Percentiles rank a stretch among this genome's conserved stretches.
Conservation (phyloP, 2,329 filamentous ascomycete species). For the Daldinia sp. region DNA sequence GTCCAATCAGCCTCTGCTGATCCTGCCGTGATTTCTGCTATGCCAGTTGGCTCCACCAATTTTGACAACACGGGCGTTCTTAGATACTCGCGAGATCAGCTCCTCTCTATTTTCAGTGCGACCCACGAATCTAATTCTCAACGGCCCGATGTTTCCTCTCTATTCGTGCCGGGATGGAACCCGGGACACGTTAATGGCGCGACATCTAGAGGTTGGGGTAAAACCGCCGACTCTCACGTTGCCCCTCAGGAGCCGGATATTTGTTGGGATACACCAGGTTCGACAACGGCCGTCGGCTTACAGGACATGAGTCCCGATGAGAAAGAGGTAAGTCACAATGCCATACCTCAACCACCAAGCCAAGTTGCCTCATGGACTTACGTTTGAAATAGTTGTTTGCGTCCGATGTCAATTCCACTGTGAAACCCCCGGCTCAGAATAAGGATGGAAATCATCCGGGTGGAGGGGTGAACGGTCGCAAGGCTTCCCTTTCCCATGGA, state of each 20-base stretch:
- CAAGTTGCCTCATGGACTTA: constrained; percentile 38
- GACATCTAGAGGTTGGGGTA: constrained; percentile 75
- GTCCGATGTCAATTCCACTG: constrained; percentile 88
- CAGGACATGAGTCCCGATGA: constrained; percentile 72
- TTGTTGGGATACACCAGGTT: constrained; percentile 84
- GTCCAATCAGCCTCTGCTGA: constrained; percentile 43
- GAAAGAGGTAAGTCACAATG: constrained; percentile 60
- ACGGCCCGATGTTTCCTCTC: constrained; percentile 67
- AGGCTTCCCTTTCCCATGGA: constrained; percentile 81
- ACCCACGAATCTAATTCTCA: constrained; percentile 55
- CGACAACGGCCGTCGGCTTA: constrained; percentile 74
- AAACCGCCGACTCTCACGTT: constrained; percentile 76
- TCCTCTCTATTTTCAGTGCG: constrained; percentile 74
- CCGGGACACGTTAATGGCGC: constrained; percentile 74
- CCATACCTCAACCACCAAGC: neutral
- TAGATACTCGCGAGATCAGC: constrained; percentile 80
- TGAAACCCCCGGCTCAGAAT: constrained; percentile 85
- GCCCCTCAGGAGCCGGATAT: constrained; percentile 83
- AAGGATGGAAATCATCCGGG: constrained; percentile 66
- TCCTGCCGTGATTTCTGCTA: constrained; percentile 64
- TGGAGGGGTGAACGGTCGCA: constrained; percentile 72
- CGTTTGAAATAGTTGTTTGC: constrained; percentile 70
- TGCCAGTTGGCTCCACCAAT: constrained; percentile 62
- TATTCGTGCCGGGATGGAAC: constrained; percentile 82
- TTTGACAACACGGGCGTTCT: constrained; percentile 58